Evolutionary conservation across 371 early-diverging fungal species (phyloP).

Genomic region (Lichtheimia hyalospora): DNA sequence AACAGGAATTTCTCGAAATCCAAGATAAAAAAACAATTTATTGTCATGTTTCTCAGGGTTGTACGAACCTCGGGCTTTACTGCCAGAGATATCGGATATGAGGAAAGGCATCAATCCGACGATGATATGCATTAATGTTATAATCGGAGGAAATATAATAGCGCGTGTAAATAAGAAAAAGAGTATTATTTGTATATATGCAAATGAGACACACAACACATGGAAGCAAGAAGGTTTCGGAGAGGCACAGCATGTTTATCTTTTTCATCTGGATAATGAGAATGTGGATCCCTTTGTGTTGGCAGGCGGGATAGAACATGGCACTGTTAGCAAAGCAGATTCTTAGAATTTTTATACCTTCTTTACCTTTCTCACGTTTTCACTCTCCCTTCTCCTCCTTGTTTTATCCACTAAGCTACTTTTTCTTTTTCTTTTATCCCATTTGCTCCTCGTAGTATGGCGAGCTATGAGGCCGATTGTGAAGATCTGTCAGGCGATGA

Average conservation of each 20-base stretch:
- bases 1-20: slow-evolving; percentile 3
- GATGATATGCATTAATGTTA: neutral
- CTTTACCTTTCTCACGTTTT: slow-evolving; percentile 11
- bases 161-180: no score
- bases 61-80: neutral
- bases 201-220: neutral
- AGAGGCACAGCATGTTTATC: slow-evolving; percentile 1
- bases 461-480: slow-evolving; percentile 21
- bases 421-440: neutral
- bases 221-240: neutral
- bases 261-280: neutral
- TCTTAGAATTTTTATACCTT: slow-evolving; percentile 2
- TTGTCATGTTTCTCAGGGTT: no score
- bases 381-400: slow-evolving; percentile 5
- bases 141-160: neutral
- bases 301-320: no score
- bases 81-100: neutral
- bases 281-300: no score
- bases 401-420: neutral
- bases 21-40: neutral
- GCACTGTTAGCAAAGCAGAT: neutral
- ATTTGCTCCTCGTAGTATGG: slow-evolving; percentile 6
- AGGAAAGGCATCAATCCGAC: neutral
- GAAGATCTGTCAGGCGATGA: slow-evolving; percentile 13
- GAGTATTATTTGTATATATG: no score